Percentiles rank a stretch among this genome's conserved stretches.
Evolutionary conservation across 192 early-diverging fungal genomes (phyloP).

Genomic region (Pilobolus umbonatus): DNA sequence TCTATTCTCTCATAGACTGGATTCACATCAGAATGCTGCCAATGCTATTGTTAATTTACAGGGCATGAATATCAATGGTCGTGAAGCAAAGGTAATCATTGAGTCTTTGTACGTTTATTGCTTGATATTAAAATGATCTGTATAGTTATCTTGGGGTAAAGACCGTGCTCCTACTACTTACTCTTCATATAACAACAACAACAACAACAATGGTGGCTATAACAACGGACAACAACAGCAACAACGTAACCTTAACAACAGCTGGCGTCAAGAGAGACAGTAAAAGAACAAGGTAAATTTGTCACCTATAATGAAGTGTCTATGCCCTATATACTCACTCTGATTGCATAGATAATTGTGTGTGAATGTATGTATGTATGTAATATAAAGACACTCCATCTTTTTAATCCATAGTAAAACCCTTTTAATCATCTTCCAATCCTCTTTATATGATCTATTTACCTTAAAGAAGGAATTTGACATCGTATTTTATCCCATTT

Average conservation of each 20-base stretch:
- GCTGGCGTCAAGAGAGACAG: slow-evolving; percentile 9
- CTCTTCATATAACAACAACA: not conserved
- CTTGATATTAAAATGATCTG: not conserved
- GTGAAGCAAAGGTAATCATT: slow-evolving; percentile 48
- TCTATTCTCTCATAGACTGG: slow-evolving; percentile 43
- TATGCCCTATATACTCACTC: too few relatives aligned
- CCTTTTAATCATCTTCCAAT: too few relatives aligned
- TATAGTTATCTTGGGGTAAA: slow-evolving; percentile 79
- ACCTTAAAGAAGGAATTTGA: too few relatives aligned
- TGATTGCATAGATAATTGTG: too few relatives aligned
- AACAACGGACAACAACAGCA: slow-evolving; percentile 3
- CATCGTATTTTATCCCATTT: too few relatives aligned
- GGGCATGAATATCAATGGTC: slow-evolving; percentile 64
- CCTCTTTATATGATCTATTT: too few relatives aligned
- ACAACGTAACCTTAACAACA: slow-evolving; percentile 1
- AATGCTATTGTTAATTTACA: slow-evolving; percentile 79
- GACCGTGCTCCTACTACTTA: slow-evolving; percentile 43
- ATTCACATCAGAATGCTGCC: slow-evolving; percentile 83
- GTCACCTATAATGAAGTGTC: too few relatives aligned
- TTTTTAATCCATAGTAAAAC: too few relatives aligned
- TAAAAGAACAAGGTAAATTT: slow-evolving; percentile 5
- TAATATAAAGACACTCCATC: too few relatives aligned
- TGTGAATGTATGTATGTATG: too few relatives aligned
- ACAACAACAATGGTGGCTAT: not conserved
- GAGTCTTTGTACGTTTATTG: not conserved